Evolutionary conservation across 108 stramenopile genomes (phyloP), one percentile per base, ranked within the genome.

Genomic region (Heterococcus sp.): DNA sequence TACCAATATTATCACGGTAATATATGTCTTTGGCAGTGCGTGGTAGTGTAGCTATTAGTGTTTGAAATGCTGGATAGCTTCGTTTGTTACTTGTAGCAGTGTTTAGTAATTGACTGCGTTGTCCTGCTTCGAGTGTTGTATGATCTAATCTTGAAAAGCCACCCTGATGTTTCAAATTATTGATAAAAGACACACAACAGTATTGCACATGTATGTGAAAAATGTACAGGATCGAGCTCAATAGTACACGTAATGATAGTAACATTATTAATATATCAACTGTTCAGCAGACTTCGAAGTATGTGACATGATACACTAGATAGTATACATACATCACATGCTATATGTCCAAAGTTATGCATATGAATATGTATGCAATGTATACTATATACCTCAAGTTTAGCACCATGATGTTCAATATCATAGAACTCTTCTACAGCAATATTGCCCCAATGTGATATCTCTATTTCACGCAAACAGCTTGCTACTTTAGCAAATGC

Each of bases 1-100:
- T 89, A 31, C 88, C 88, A 65, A 89, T 89, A 31, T 86, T 85
- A 66, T 89, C 88, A 31, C 88, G 87, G 77, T 89, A 89, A 82
- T 88, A 89, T 35, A 89, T 87, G 82, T 85, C 80, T 3, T 74
- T 37, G 28, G 86, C 87, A 29, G 82, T 82, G n/a, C 21, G 58
- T 2, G 88, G 88, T 8, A 89, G 64, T 27, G 2, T 11, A 29
- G 87, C 87, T 1, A 40, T 37, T 36, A 88, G 83, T 37, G 30
- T 37, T 1, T 78, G 80, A 66, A 89, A 86, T 27, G 87, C 70
- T 14, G 74, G 14, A 58, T 21, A 8, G 46, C 46, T 58, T n/a
- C n/a, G 46, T 21, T 58, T 21, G 21, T 21, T 14, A 8, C 46
- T 21, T 21, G 46, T 21, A 8, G 14, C 46, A 58, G 46, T 21